Evolutionary conservation across 75 land plant genomes (phyloP), one percentile per base, ranked within the genome.

Genomic region (Selaginella tamariscina): DNA sequence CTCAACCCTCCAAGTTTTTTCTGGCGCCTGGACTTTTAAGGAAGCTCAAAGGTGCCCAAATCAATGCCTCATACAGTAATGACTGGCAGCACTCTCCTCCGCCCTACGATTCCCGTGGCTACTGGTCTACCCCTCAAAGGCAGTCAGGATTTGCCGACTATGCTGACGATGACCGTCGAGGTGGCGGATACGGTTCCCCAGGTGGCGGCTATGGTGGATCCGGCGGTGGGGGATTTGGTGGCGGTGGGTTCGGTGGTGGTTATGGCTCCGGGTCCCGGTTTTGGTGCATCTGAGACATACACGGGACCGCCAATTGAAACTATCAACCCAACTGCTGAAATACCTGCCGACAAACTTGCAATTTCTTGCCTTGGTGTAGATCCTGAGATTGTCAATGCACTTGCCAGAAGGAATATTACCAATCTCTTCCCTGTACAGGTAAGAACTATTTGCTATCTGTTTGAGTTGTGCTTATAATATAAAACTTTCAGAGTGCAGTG

Each of bases 371-470:
- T 92, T 11, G 87, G 81, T 2, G 79, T 92, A 39, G 32, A 82
- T 31, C 11, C 24, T 27, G 85, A 78, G 18, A 84, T 92, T 20
- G 81, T 92, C 20, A 13, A 67, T 0, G 75, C 82, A 1, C 88
- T 93, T 60, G 79, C 82, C 0, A 72, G 56, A 28, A 76, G 64
- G 29, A 90, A 88, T 0, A 93, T 93, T 24, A 72, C 80, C 0
- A 79, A 78, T 69, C 82, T 93, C 1, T 93, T 93, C 31, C 98
- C 98, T 1, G 86, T 93, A 33, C 98, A 92, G 87, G 97, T 91
- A 23, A 39, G 49, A 39, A 5, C 49, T 39, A 39, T 5, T 39
- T 39, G 11, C 49, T 15, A 5, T 5, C 49, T 5, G 5, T 15
- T 5, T 39, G 5, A 39, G 15, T 39, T 39, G 5, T 39, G 11